Evolutionary conservation across 129 eudicot genomes (phyloP).

Genomic region (Saposhnikovia divaricata): DNA sequence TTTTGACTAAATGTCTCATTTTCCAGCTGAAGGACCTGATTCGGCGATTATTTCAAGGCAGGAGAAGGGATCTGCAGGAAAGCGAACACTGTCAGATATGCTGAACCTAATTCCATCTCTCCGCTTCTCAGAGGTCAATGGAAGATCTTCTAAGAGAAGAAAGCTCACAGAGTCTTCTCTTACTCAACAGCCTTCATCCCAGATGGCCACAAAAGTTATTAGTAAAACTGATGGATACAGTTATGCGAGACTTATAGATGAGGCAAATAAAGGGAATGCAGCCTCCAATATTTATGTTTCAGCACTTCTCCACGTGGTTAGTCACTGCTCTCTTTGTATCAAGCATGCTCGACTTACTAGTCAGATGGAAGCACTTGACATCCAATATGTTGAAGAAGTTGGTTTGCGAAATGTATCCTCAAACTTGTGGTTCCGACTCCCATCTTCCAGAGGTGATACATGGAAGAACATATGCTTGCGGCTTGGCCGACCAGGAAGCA

Average conservation of each 20-base stretch:
- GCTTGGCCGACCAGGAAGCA: conserved; percentile 85
- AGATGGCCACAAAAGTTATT: conserved; percentile 15
- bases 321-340: conserved; percentile 87
- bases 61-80: conserved; percentile 39
- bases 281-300: conserved; percentile 70
- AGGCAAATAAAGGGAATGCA: conserved; percentile 83
- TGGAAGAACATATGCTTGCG: conserved; percentile 85
- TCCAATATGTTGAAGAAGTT: conserved; percentile 85
- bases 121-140: conserved; percentile 29
- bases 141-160: conserved; percentile 51
- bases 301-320: conserved; percentile 77
- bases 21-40: conserved; percentile 44
- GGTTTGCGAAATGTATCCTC: conserved; percentile 67
- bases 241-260: conserved; percentile 68
- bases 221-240: conserved; percentile 40
- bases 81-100: conserved; percentile 69
- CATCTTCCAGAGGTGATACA: conserved; percentile 64
- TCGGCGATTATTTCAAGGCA: conserved; percentile 24
- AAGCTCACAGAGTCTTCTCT: conserved; percentile 26
- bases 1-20: background rate
- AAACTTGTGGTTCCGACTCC: conserved; percentile 84
- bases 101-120: conserved; percentile 66
- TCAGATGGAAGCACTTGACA: conserved; percentile 91
- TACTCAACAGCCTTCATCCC: conserved; percentile 24
- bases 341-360: conserved; percentile 91